phyloP scores from a whole-genome alignment of 148 eudicot species.

The Chenopodium suecicum region DNA sequence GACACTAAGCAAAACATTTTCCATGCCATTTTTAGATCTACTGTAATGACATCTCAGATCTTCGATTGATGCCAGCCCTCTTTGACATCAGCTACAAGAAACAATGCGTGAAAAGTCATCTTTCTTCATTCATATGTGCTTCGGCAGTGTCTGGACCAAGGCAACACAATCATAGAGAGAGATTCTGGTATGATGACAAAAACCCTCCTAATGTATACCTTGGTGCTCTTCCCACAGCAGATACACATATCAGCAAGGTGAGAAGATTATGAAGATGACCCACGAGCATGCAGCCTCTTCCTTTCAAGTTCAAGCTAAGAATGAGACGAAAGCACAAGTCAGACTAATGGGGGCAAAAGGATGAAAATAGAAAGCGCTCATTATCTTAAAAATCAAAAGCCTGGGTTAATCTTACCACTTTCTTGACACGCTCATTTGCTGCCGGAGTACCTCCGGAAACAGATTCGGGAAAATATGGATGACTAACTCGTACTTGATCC shows the following conservation, averaged over 20 bases:
- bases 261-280: constrained; percentile 38
- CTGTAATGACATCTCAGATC: constrained; percentile 1
- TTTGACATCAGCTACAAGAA: constrained; percentile 8
- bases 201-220: constrained; percentile 16
- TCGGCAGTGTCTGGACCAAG: constrained; percentile 18
- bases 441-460: constrained; percentile 91
- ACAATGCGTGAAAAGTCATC: constrained; percentile 9
- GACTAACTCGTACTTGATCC: constrained; percentile 85
- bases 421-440: constrained; percentile 90
- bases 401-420: constrained; percentile 68
- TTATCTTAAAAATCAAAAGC: neutral
- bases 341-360: neutral
- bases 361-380: neutral
- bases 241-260: neutral
- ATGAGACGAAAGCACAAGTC: constrained; percentile 1
- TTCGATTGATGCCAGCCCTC: neutral
- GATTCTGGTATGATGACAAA: neutral
- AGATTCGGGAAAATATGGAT: constrained; percentile 89
- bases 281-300: constrained; percentile 68
- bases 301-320: constrained; percentile 72
- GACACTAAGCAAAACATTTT: neutral
- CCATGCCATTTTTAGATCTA: neutral
- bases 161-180: neutral
- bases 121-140: constrained; percentile 24
- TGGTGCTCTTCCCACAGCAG: constrained; percentile 5